Conservation (phyloP, 2,329 filamentous ascomycete species). For the Alternaria tenuissima region DNA sequence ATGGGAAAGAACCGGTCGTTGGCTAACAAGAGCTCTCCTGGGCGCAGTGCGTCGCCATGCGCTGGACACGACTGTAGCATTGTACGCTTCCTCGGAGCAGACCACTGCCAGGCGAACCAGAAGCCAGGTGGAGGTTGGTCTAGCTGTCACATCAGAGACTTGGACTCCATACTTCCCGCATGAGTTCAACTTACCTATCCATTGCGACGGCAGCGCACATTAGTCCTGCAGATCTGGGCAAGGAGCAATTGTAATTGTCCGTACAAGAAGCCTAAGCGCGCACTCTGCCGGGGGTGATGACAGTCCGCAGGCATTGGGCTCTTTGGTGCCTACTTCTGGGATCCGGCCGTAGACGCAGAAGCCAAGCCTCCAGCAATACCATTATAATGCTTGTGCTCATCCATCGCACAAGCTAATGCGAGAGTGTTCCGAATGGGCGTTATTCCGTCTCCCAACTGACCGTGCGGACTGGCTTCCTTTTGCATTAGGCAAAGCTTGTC, state of each 20-base stretch:
- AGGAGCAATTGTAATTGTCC: neutral
- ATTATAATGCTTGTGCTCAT: neutral
- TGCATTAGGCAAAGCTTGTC: neutral
- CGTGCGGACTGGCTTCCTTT: neutral
- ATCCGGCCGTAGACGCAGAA: neutral
- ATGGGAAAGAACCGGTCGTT: neutral
- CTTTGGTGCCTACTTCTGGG: neutral
- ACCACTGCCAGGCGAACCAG: constrained; percentile 1
- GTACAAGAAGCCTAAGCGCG: neutral
- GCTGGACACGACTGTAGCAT: neutral
- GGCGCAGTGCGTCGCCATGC: neutral
- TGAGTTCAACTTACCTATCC: neutral
- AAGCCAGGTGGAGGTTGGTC: constrained; percentile 1
- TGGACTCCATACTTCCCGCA: neutral
- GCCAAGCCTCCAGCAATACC: neutral
- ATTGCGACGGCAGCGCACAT: neutral
- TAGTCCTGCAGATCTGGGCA: neutral
- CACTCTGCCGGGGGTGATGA: neutral
- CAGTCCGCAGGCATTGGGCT: neutral
- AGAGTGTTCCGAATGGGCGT: neutral
- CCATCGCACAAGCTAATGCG: neutral
- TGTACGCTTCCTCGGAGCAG: constrained; percentile 6
- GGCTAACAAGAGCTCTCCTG: neutral
- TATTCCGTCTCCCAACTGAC: neutral
- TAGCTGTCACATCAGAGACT: neutral